Conservation (phyloP, 2,329 filamentous ascomycete genomes). For the Penicillium sp. region DNA sequence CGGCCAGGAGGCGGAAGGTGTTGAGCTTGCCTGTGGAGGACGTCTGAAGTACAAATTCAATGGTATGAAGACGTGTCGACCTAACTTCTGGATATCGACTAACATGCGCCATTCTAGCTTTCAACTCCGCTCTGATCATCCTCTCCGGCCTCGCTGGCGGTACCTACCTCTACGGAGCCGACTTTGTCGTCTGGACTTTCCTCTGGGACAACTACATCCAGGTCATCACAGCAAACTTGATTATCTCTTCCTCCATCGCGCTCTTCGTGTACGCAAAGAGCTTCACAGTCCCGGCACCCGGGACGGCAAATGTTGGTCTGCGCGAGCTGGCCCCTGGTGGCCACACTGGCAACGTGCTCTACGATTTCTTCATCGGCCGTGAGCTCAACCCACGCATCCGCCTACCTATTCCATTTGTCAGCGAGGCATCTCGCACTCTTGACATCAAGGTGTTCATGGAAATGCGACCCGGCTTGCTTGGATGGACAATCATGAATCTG, state of each 20-base stretch:
- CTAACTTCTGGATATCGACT: not conserved
- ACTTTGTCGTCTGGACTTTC: conserved; percentile 89
- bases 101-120: conserved; percentile 49
- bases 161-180: conserved; percentile 73
- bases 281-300: conserved; percentile 69
- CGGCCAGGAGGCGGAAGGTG: conserved; percentile 70
- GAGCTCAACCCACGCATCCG: conserved; percentile 86
- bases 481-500: conserved; percentile 83
- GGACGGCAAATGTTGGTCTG: conserved; percentile 66
- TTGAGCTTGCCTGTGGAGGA: conserved; percentile 68
- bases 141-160: conserved; percentile 72
- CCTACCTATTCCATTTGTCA: conserved; percentile 69
- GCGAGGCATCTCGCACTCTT: conserved; percentile 61
- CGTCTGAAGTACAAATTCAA: conserved; percentile 82
- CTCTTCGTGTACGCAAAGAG: conserved; percentile 79
- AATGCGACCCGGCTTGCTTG: conserved; percentile 85
- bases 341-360: conserved; percentile 79
- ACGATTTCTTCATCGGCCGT: conserved; percentile 96
- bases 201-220: conserved; percentile 89
- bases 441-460: conserved; percentile 92
- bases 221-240: conserved; percentile 77
- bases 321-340: conserved; percentile 83
- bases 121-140: conserved; percentile 73
- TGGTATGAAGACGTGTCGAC: conserved; percentile 48
- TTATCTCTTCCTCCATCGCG: conserved; percentile 73